phyloP scores from a whole-genome alignment of 2,329 filamentous ascomycete species.

The Myriosclerotinia curreyana region DNA sequence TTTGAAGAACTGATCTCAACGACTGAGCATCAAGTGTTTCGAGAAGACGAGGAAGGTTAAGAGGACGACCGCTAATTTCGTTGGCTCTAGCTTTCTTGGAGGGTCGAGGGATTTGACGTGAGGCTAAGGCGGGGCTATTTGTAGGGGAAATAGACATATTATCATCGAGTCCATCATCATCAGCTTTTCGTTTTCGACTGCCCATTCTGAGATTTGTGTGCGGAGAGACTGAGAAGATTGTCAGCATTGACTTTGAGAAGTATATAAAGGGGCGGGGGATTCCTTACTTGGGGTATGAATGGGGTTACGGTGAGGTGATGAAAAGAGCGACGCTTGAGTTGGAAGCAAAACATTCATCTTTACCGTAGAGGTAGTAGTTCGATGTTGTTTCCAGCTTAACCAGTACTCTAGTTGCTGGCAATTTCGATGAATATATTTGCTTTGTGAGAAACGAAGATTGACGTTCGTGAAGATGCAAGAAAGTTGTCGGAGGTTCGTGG shows the following conservation, averaged over 20 bases:
- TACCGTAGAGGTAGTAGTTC: conserved; percentile 1
- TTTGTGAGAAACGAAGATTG: neutral
- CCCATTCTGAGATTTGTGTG: conserved; percentile 46
- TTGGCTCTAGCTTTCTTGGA: conserved; percentile 62
- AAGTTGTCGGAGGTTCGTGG: conserved; percentile 16
- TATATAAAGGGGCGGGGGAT: conserved; percentile 48
- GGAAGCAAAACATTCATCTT: conserved; percentile 63
- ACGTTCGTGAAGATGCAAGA: conserved; percentile 20
- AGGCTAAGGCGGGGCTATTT: conserved; percentile 72
- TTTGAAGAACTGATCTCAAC: conserved; percentile 80
- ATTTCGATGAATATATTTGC: conserved; percentile 2
- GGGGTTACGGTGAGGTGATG: conserved; percentile 54
- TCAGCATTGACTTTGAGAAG: conserved; percentile 30
- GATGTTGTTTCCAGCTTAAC: conserved; percentile 4
- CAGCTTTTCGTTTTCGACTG: conserved; percentile 79
- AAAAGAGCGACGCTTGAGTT: conserved; percentile 55
- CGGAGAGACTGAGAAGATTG: conserved; percentile 45
- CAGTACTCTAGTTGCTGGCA: conserved; percentile 1
- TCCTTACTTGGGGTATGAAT: conserved; percentile 52
- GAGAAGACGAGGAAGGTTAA: conserved; percentile 73
- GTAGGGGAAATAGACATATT: conserved; percentile 90
- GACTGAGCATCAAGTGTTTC: conserved; percentile 88
- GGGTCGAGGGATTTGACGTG: conserved; percentile 63
- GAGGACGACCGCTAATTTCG: conserved; percentile 65
- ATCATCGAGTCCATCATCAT: conserved; percentile 69